phyloP scores from a whole-genome alignment of 768 basidiomycete genomes.

The Pisolithus microcarpus region DNA sequence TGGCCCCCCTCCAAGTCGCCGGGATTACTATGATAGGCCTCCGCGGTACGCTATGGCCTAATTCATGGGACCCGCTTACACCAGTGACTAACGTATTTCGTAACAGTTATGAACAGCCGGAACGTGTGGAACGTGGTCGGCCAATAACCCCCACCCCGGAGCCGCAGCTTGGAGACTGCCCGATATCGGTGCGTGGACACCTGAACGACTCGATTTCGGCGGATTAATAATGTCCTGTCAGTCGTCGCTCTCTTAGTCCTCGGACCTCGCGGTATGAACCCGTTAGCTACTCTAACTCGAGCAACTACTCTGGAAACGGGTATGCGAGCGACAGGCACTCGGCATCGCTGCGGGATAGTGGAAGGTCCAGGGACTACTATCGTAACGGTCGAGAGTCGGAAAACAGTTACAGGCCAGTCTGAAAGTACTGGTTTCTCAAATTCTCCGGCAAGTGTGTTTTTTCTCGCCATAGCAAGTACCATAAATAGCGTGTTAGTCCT shows the following conservation, averaged over 20 bases:
- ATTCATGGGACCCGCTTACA: not conserved
- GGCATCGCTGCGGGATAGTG: constrained; percentile 21
- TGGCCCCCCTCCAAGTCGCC: constrained; percentile 45
- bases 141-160: constrained; percentile 47
- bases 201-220: constrained; percentile 1
- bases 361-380: constrained; percentile 34
- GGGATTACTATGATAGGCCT: constrained; percentile 62
- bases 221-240: constrained; percentile 17
- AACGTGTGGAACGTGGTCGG: constrained; percentile 35
- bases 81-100: not conserved
- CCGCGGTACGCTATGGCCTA: constrained; percentile 40
- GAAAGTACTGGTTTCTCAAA: constrained; percentile 6
- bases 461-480: not conserved
- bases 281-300: constrained; percentile 13
- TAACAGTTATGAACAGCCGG: constrained; percentile 17
- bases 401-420: constrained; percentile 21
- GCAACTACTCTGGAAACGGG: constrained; percentile 40
- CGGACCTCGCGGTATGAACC: constrained; percentile 46
- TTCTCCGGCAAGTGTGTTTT: not conserved
- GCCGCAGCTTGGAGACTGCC: constrained; percentile 35
- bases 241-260: constrained; percentile 69
- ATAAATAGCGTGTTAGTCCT: no score
- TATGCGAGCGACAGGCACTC: constrained; percentile 25
- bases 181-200: constrained; percentile 31
- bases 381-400: constrained; percentile 28